Evolutionary conservation across 805 yeast species (phyloP).

Genomic region (Candida arabinofermentans): DNA sequence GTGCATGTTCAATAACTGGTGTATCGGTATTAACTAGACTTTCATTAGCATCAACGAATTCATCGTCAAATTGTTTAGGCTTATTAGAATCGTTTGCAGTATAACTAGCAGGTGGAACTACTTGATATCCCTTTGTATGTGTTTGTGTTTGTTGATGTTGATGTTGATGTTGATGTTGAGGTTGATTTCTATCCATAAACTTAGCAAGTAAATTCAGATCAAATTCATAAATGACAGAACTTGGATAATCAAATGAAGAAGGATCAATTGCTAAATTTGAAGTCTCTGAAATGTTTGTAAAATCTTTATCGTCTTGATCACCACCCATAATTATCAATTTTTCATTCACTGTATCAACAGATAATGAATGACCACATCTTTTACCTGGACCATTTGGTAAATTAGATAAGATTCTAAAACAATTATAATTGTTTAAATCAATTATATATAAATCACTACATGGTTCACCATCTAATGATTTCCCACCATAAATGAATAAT

Average conservation of each 20-base stretch:
- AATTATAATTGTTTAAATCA: slow-evolving; percentile 64
- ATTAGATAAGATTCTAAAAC: slow-evolving; percentile 52
- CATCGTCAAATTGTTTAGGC: slow-evolving; percentile 6
- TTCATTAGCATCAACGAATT: slow-evolving; percentile 13
- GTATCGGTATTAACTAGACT: slow-evolving; percentile 4
- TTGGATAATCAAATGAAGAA: slow-evolving; percentile 27
- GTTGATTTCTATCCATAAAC: slow-evolving; percentile 21
- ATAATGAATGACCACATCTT: slow-evolving; percentile 87
- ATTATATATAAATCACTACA: slow-evolving; percentile 67
- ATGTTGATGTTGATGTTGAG: not conserved
- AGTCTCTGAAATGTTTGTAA: slow-evolving; percentile 19
- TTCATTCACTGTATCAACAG: slow-evolving; percentile 61
- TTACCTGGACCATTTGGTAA: slow-evolving; percentile 63
- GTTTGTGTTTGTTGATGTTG: not conserved
- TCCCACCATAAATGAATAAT: slow-evolving; percentile 88
- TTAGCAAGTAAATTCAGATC: slow-evolving; percentile 24
- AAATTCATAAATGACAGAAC: slow-evolving; percentile 35
- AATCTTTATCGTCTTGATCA: slow-evolving; percentile 64
- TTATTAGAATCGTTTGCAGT: not conserved
- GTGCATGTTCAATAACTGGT: slow-evolving; percentile 9
- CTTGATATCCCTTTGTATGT: not conserved
- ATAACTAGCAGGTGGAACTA: not conserved
- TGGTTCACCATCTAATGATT: slow-evolving; percentile 66
- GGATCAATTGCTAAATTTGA: slow-evolving; percentile 24
- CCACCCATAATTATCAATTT: slow-evolving; percentile 89